phyloP scores from a whole-genome alignment of 2,329 filamentous ascomycete species.

The Ramularia collo-cygni region DNA sequence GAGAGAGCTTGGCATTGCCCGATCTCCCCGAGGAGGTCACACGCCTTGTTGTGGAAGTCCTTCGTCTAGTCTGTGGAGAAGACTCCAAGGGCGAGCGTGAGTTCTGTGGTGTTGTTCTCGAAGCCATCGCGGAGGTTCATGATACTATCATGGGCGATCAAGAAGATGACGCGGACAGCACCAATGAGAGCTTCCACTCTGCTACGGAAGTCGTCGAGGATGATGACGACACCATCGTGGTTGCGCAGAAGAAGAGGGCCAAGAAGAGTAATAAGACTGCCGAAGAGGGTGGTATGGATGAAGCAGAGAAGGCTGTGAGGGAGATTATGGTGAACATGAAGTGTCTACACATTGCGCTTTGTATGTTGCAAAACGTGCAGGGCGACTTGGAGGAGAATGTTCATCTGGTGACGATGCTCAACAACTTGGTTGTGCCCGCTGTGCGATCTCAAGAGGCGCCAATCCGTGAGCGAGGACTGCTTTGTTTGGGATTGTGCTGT shows the following conservation, averaged over 20 bases:
- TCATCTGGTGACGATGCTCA: constrained; percentile 93
- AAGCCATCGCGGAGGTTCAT: constrained; percentile 93
- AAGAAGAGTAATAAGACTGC: constrained; percentile 43
- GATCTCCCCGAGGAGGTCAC: constrained; percentile 90
- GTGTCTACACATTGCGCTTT: constrained; percentile 93
- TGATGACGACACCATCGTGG: constrained; percentile 39
- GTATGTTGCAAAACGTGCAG: constrained; percentile 89
- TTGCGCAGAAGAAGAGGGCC: constrained; percentile 27
- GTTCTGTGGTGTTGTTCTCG: constrained; percentile 78
- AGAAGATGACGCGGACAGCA: constrained; percentile 43
- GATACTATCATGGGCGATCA: constrained; percentile 76
- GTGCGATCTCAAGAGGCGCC: constrained; percentile 89
- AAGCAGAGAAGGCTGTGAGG: constrained; percentile 67
- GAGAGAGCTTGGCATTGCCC: constrained; percentile 76
- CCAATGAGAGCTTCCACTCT: constrained; percentile 83
- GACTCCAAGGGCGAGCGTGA: constrained; percentile 69
- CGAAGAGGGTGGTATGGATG: constrained; percentile 50
- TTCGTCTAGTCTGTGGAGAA: constrained; percentile 74
- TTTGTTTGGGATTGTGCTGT: constrained; percentile 85
- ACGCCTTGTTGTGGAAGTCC: constrained; percentile 73
- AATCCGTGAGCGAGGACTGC: constrained; percentile 80
- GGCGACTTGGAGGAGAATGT: constrained; percentile 83
- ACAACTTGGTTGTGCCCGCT: constrained; percentile 91
- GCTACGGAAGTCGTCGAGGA: constrained; percentile 72
- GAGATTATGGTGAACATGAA: constrained; percentile 98